Evolutionary conservation across 2,329 filamentous ascomycete species (phyloP).

Genomic region (Penicillium sp.): DNA sequence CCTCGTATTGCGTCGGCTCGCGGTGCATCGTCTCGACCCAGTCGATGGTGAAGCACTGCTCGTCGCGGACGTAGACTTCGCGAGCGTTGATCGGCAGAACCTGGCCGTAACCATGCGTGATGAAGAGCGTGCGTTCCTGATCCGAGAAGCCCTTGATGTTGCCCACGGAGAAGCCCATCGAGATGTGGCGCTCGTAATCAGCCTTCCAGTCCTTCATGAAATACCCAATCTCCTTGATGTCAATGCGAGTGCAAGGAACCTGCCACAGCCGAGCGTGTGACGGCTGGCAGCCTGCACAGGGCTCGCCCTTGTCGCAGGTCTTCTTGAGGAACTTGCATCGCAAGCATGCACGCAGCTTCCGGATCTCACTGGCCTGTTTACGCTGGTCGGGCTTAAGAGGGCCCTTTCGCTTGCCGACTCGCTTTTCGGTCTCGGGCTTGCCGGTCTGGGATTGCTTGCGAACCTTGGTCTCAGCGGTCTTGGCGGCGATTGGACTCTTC

Average conservation of each 20-base stretch:
- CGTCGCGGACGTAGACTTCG: conserved; percentile 86
- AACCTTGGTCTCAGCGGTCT: conserved; percentile 77
- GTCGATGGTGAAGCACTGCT: conserved; percentile 87
- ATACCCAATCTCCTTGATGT: conserved; percentile 97
- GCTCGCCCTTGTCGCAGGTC: conserved; percentile 96
- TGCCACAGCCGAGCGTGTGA: conserved; percentile 95
- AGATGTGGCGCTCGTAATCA: conserved; percentile 87
- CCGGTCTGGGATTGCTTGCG: conserved; percentile 67
- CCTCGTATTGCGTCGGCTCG: conserved; percentile 74
- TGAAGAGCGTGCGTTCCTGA: conserved; percentile 67
- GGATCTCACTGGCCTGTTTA: conserved; percentile 93
- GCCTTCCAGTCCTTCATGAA: conserved; percentile 99
- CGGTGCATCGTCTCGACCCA: conserved; percentile 82
- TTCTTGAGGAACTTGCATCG: conserved; percentile 99
- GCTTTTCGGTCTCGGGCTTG: conserved; percentile 89
- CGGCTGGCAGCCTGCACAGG: conserved; percentile 89
- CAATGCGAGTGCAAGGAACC: conserved; percentile 93
- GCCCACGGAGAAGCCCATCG: conserved; percentile 79
- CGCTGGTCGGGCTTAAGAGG: conserved; percentile 88
- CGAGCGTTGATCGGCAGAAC: conserved; percentile 88
- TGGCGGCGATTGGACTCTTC: conserved; percentile 72
- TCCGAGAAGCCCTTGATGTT: conserved; percentile 84
- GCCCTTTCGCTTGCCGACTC: conserved; percentile 82
- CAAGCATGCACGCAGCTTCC: conserved; percentile 87
- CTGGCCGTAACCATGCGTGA: conserved; percentile 94